Percentiles rank a stretch among this genome's conserved stretches.
These are phyloP conservation scores for Ilyonectria sp. DNA, from an alignment of 2,329 filamentous ascomycete genomes.

Conservation along the genomic window DNA sequence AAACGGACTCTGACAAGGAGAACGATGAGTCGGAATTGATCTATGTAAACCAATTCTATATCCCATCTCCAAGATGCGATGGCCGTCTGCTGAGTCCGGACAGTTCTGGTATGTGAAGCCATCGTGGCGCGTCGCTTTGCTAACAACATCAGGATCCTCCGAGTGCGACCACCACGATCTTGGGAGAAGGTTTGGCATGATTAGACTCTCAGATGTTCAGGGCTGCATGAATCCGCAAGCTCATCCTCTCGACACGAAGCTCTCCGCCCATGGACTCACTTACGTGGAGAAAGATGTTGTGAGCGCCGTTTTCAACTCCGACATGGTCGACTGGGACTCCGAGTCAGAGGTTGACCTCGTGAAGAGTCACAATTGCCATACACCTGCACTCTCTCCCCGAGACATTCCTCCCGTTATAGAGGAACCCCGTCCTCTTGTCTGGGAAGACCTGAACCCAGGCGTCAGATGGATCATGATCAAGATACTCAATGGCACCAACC, in stretches of 20 bases:
- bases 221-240: background rate
- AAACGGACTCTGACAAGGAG: background rate
- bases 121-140: background rate
- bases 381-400: background rate
- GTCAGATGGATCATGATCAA: conserved; percentile 48
- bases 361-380: background rate
- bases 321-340: conserved; percentile 35
- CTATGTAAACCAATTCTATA: background rate
- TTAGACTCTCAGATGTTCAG: background rate
- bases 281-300: conserved; percentile 9
- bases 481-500: conserved; percentile 35
- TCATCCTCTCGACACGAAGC: background rate
- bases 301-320: conserved; percentile 15
- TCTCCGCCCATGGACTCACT: background rate
- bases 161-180: background rate
- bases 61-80: background rate
- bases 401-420: background rate
- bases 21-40: background rate
- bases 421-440: conserved; percentile 12
- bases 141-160: background rate
- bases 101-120: background rate
- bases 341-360: conserved; percentile 6
- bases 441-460: conserved; percentile 45
- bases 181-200: background rate
- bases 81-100: background rate